phyloP scores from a whole-genome alignment of 2,329 filamentous ascomycete genomes.

The Apiospora saccharicola region DNA sequence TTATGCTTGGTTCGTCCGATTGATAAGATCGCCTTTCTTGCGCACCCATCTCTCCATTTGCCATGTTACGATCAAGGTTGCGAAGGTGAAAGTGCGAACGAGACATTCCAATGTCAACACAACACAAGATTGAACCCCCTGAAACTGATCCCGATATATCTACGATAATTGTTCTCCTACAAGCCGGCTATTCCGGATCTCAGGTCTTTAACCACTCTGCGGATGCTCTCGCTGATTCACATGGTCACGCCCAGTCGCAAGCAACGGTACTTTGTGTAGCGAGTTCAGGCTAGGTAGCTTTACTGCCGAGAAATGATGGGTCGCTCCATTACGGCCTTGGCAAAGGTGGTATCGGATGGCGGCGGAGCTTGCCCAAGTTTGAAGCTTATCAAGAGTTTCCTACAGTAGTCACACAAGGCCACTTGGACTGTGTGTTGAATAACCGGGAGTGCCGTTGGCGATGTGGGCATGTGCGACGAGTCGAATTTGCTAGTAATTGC shows the following conservation, averaged over 20 bases:
- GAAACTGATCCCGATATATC: not conserved
- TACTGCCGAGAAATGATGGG: not conserved
- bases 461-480: not conserved
- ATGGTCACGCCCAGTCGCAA: not conserved
- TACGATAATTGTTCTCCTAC: not conserved
- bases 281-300: not conserved
- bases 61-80: not conserved
- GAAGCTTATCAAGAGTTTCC: slow-evolving; percentile 1
- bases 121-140: not conserved
- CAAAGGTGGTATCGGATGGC: not conserved
- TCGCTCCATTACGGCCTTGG: not conserved
- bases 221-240: slow-evolving; percentile 5
- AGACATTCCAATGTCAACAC: not conserved
- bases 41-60: not conserved
- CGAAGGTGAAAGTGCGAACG: not conserved
- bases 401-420: not conserved
- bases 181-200: not conserved
- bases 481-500: not conserved
- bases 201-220: not conserved
- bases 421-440: not conserved
- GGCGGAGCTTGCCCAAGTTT: slow-evolving; percentile 1
- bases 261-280: not conserved
- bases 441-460: not conserved
- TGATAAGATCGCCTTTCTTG: not conserved
- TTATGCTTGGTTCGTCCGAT: not conserved